phyloP scores from a whole-genome alignment of 2,329 filamentous ascomycete genomes.

The Aspergillus spinulosporus region DNA sequence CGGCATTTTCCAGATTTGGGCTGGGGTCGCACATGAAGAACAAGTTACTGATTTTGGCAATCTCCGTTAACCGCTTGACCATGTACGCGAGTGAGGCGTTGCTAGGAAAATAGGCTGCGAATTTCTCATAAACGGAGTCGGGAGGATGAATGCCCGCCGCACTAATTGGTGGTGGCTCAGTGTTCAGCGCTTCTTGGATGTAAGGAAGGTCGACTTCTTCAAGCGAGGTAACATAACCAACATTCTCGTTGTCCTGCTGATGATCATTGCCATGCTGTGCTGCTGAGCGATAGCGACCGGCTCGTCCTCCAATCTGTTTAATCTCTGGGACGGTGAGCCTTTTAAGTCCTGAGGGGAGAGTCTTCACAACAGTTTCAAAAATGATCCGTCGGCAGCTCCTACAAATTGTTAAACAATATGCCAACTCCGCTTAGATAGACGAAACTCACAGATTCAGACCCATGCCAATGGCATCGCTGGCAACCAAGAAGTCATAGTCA shows the following conservation, averaged over 20 bases:
- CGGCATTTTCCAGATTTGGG: slow-evolving; percentile 66
- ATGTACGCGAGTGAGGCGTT: slow-evolving; percentile 82
- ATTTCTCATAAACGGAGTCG: slow-evolving; percentile 67
- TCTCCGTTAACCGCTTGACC: slow-evolving; percentile 70
- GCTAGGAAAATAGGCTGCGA: slow-evolving; percentile 78
- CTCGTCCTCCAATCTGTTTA: slow-evolving; percentile 92
- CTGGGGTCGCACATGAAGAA: slow-evolving; percentile 71
- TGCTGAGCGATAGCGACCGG: slow-evolving; percentile 79
- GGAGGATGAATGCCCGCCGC: slow-evolving; percentile 76
- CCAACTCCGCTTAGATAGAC: not conserved
- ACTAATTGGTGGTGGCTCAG: slow-evolving; percentile 65
- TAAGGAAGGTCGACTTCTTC: slow-evolving; percentile 66
- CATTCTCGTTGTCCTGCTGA: slow-evolving; percentile 32
- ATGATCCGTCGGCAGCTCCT: slow-evolving; percentile 82
- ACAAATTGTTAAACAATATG: slow-evolving; percentile 17
- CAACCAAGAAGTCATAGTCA: slow-evolving; percentile 91
- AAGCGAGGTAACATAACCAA: slow-evolving; percentile 78
- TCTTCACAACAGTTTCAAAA: slow-evolving; percentile 77
- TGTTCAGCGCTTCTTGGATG: slow-evolving; percentile 63
- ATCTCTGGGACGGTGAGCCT: slow-evolving; percentile 72
- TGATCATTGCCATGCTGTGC: slow-evolving; percentile 48
- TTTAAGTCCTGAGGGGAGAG: slow-evolving; percentile 59
- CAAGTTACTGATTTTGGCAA: slow-evolving; percentile 61
- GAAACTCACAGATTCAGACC: slow-evolving; percentile 76
- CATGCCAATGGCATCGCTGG: slow-evolving; percentile 97